Evolutionary conservation across 352 stramenopile species (phyloP).

Genomic region (Phytopythium helicoides): DNA sequence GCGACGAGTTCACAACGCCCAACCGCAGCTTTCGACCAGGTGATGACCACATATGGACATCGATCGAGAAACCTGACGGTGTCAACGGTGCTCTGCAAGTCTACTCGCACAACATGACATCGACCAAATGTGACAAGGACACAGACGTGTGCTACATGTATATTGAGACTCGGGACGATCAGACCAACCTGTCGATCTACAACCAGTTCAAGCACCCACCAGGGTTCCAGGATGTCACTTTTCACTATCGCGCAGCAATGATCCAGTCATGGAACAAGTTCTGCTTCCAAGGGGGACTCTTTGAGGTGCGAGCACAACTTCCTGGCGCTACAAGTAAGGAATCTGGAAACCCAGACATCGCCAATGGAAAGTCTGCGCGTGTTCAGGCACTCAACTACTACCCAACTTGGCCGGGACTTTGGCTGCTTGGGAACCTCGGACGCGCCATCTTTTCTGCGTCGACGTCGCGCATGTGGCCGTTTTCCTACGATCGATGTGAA

Average conservation of each 20-base stretch:
- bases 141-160: conserved; percentile 26
- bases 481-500: conserved; percentile 90
- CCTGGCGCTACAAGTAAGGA: conserved; percentile 66
- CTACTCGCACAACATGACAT: conserved; percentile 77
- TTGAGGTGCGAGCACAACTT: conserved; percentile 86
- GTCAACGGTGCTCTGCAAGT: conserved; percentile 82
- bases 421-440: conserved; percentile 93
- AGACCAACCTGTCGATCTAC: conserved; percentile 16
- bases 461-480: conserved; percentile 93
- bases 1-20: conserved; percentile 85
- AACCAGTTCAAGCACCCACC: conserved; percentile 25
- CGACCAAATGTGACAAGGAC: conserved; percentile 24
- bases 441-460: conserved; percentile 89
- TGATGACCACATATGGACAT: conserved; percentile 85
- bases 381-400: conserved; percentile 65
- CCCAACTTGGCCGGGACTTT: conserved; percentile 90
- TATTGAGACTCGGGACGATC: conserved; percentile 27
- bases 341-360: conserved; percentile 39
- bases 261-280: conserved; percentile 93
- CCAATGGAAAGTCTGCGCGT: conserved; percentile 16
- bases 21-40: conserved; percentile 79
- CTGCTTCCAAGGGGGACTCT: conserved; percentile 90
- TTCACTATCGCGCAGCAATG: conserved; percentile 69
- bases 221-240: conserved; percentile 13
- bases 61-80: conserved; percentile 89